phyloP scores from a whole-genome alignment of 2,329 filamentous ascomycete genomes.

The Gnomoniopsis sp. region DNA sequence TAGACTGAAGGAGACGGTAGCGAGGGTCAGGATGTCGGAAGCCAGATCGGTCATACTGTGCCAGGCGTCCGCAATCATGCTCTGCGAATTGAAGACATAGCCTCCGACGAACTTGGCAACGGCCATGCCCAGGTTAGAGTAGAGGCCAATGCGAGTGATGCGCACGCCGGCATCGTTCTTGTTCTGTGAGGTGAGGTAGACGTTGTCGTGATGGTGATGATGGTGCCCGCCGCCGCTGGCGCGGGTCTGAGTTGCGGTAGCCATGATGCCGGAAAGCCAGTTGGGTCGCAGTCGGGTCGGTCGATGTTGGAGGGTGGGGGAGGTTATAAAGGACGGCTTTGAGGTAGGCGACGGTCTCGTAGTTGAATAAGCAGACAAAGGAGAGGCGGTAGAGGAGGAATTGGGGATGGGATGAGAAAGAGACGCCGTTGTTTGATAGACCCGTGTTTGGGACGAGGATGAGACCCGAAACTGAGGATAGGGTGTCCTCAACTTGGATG shows the following conservation, averaged over 20 bases:
- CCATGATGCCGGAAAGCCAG: conserved; percentile 26
- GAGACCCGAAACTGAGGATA: conserved; percentile 17
- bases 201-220: conserved; percentile 72
- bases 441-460: conserved; percentile 18
- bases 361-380: conserved; percentile 12
- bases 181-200: conserved; percentile 75
- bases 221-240: conserved; percentile 47
- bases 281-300: conserved; percentile 12
- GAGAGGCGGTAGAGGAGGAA: conserved; percentile 17
- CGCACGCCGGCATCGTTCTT: conserved; percentile 91
- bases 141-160: conserved; percentile 85
- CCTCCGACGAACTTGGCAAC: conserved; percentile 89
- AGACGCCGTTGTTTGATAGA: conserved; percentile 28
- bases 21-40: conserved; percentile 89
- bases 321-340: conserved; percentile 9
- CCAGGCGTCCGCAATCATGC: conserved; percentile 89
- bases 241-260: conserved; percentile 27
- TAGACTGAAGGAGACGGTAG: conserved; percentile 90
- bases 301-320: conserved; percentile 15
- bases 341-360: conserved; percentile 10
- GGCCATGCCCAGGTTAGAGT: conserved; percentile 91
- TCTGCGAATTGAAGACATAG: conserved; percentile 91
- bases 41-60: conserved; percentile 94
- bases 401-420: conserved; percentile 18
- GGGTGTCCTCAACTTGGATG: background rate